phyloP scores from a whole-genome alignment of 257 asterid genomes.

The Cinchona pubescens region DNA sequence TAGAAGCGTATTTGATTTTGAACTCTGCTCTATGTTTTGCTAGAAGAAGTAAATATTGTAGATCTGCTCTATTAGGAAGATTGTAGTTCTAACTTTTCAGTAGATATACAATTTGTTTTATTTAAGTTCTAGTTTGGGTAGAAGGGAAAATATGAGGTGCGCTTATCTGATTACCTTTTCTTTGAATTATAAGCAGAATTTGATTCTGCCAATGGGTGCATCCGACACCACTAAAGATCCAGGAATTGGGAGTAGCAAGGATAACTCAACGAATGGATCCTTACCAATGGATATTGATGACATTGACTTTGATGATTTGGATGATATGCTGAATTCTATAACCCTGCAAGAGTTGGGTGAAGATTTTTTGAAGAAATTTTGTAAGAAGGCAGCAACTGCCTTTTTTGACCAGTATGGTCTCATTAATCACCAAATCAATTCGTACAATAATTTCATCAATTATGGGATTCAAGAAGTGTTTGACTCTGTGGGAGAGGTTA shows the following conservation, averaged over 20 bases:
- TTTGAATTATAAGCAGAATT: background rate
- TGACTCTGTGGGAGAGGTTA: slow-evolving; percentile 76
- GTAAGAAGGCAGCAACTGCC: slow-evolving; percentile 59
- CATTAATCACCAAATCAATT: slow-evolving; percentile 77
- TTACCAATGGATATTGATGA: slow-evolving; percentile 30
- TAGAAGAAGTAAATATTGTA: background rate
- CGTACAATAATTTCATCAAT: slow-evolving; percentile 66
- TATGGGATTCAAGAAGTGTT: slow-evolving; percentile 68
- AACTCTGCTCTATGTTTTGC: background rate
- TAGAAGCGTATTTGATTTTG: background rate
- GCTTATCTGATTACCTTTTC: background rate
- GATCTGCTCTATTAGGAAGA: background rate
- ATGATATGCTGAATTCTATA: slow-evolving; percentile 40
- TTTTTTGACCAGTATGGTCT: slow-evolving; percentile 78
- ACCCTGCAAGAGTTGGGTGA: slow-evolving; percentile 47
- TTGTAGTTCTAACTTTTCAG: background rate
- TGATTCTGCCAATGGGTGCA: slow-evolving; percentile 4
- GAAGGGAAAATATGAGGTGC: background rate
- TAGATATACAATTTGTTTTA: too few relatives aligned
- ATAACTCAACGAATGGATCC: slow-evolving; percentile 18
- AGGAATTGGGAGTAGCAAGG: slow-evolving; percentile 25
- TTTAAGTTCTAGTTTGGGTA: background rate
- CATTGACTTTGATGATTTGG: slow-evolving; percentile 55
- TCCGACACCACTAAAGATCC: slow-evolving; percentile 16
- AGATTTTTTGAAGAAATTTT: slow-evolving; percentile 43